A percentile compares a stretch with the other conserved stretches of the same genome.
Conservation (phyloP, 2,329 filamentous ascomycete species). For the Sclerotiophoma versabilis region DNA sequence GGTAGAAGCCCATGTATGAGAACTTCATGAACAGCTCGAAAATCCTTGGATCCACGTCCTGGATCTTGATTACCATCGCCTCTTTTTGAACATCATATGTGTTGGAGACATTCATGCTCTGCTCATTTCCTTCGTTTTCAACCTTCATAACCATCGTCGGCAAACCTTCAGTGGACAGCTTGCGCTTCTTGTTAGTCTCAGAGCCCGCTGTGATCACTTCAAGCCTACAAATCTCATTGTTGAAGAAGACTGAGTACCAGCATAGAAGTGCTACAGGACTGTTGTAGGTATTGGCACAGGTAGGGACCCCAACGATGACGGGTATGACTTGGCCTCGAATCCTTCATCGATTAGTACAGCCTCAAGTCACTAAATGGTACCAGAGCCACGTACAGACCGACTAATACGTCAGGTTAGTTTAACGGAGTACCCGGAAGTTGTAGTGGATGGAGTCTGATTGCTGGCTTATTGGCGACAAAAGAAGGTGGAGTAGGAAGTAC, state of each 20-base stretch:
- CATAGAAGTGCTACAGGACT: constrained; percentile 20
- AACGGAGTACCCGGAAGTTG: neutral
- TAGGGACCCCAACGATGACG: constrained; percentile 10
- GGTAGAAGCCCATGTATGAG: constrained; percentile 30
- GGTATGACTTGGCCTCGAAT: constrained; percentile 17
- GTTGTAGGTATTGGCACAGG: constrained; percentile 3
- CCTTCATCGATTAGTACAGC: neutral
- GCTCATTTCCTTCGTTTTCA: neutral
- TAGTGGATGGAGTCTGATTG: too few species aligned
- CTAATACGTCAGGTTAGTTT: neutral
- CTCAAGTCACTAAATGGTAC: neutral
- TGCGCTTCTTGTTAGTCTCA: constrained; percentile 20
- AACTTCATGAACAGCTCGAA: constrained; percentile 34
- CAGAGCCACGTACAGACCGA: neutral
- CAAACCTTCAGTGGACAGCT: neutral
- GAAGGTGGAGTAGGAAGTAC: too few species aligned
- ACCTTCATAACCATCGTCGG: neutral
- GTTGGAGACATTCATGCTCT: too few species aligned
- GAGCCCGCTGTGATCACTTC: neutral
- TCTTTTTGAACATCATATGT: neutral
- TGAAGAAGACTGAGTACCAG: constrained; percentile 18
- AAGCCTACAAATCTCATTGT: constrained; percentile 1
- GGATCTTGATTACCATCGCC: constrained; percentile 1
- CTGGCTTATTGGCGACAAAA: too few species aligned
- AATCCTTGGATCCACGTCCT: constrained; percentile 16